These are phyloP conservation scores for Pseudopyricularia javanii DNA, from an alignment of 2,329 filamentous ascomycete species.

Conservation along the genomic window DNA sequence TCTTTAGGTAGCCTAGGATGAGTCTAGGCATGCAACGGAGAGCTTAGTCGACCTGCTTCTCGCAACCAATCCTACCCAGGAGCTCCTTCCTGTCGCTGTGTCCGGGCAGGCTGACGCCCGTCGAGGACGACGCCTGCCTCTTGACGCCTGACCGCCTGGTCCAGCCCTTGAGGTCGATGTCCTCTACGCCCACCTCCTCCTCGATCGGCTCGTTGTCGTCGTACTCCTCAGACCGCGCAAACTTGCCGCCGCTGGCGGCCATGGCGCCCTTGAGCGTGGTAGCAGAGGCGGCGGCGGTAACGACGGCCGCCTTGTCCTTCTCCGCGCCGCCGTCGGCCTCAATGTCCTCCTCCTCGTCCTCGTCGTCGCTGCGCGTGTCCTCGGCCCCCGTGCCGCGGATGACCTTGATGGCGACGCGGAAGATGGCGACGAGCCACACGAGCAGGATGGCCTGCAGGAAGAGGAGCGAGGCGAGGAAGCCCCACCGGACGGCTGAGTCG, in stretches of 20 bases:
- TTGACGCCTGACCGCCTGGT: slow-evolving; percentile 43
- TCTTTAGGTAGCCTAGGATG: neutral
- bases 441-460: slow-evolving; percentile 70
- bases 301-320: neutral
- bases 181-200: slow-evolving; percentile 65
- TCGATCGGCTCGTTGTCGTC: slow-evolving; percentile 50
- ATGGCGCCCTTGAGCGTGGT: neutral
- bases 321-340: slow-evolving; percentile 21
- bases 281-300: neutral
- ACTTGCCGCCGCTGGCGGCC: neutral
- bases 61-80: slow-evolving; percentile 70
- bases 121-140: slow-evolving; percentile 36
- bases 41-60: slow-evolving; percentile 51
- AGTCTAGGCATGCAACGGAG: neutral
- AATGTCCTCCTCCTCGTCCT: slow-evolving; percentile 50
- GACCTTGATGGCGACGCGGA: slow-evolving; percentile 70
- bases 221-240: slow-evolving; percentile 27
- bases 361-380: slow-evolving; percentile 78
- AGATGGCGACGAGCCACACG: slow-evolving; percentile 80
- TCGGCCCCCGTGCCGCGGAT: slow-evolving; percentile 67
- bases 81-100: slow-evolving; percentile 71
- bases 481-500: slow-evolving; percentile 59
- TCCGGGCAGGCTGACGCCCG: slow-evolving; percentile 54
- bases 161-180: slow-evolving; percentile 54
- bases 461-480: slow-evolving; percentile 66